A percentile compares a stretch with the other conserved stretches of the same genome.
Evolutionary conservation across 208 protist species (phyloP).

Genomic region (Trichomonas vaginalis): DNA sequence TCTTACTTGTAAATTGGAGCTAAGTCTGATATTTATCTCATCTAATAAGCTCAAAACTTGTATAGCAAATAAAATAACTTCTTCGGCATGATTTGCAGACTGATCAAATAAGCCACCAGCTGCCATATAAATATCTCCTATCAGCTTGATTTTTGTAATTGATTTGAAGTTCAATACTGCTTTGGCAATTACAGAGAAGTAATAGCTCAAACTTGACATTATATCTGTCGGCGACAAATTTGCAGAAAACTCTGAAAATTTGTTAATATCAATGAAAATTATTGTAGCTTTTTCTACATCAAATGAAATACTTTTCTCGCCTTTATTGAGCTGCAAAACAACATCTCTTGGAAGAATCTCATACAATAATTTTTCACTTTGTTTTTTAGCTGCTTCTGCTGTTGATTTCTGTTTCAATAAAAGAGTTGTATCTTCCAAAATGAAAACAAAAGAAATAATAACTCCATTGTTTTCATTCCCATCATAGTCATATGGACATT

Average conservation of each 20-base stretch:
- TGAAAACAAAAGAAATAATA: neutral
- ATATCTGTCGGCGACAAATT: neutral
- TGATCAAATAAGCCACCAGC: neutral
- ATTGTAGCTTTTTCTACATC: neutral
- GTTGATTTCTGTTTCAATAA: neutral
- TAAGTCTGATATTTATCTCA: neutral
- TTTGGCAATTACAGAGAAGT: neutral
- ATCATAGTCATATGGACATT: neutral
- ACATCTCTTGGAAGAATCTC: neutral
- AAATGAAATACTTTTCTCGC: neutral
- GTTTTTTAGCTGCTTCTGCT: neutral
- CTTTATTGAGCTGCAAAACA: neutral
- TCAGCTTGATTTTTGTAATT: neutral
- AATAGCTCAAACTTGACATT: neutral
- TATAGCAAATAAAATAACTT: neutral
- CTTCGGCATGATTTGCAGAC: neutral
- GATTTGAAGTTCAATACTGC: neutral
- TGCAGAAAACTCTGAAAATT: neutral
- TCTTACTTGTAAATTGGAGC: neutral
- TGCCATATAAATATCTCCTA: neutral
- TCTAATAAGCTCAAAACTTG: neutral
- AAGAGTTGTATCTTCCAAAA: neutral
- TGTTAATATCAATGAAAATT: slow-evolving; percentile 1
- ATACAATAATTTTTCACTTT: neutral
- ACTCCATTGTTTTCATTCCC: neutral